These are phyloP conservation scores for Boletus insuetus DNA, from an alignment of 768 basidiomycete species.

Conservation along the genomic window DNA sequence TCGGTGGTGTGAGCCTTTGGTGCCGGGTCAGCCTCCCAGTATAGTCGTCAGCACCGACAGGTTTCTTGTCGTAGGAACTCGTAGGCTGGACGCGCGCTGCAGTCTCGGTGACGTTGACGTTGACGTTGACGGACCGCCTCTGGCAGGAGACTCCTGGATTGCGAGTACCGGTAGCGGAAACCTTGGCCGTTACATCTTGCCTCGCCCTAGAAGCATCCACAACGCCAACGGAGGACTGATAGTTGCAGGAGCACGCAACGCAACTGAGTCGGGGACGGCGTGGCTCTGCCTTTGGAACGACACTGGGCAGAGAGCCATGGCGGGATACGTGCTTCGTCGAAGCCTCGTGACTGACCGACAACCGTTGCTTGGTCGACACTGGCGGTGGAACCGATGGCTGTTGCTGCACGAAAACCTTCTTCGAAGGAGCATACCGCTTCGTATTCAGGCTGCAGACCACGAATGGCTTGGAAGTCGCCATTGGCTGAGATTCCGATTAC, in stretches of 20 bases:
- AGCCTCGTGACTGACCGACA: too few species aligned
- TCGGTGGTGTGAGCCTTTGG: too few species aligned
- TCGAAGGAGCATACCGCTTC: not conserved
- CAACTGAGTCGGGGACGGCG: not conserved
- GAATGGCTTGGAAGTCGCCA: conserved; percentile 3
- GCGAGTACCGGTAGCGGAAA: not conserved
- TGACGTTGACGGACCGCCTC: not conserved
- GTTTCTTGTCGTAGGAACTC: not conserved
- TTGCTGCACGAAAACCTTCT: too few species aligned
- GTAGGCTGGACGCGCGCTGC: not conserved
- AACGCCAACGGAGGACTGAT: not conserved
- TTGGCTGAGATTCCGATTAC: not conserved
- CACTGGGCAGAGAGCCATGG: not conserved
- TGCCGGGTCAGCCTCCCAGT: too few species aligned
- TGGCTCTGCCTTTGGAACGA: not conserved
- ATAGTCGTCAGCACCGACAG: not conserved
- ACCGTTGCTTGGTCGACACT: too few species aligned
- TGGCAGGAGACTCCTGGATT: too few species aligned
- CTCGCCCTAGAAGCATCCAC: not conserved
- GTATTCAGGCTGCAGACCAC: conserved; percentile 3
- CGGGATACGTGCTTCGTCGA: not conserved
- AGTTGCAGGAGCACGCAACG: not conserved
- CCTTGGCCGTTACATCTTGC: not conserved
- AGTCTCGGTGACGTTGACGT: not conserved
- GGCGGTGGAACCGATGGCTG: too few species aligned